These are phyloP conservation scores for Pseudogymnoascus sp. DNA, from an alignment of 2,329 filamentous ascomycete genomes.

Conservation along the genomic window DNA sequence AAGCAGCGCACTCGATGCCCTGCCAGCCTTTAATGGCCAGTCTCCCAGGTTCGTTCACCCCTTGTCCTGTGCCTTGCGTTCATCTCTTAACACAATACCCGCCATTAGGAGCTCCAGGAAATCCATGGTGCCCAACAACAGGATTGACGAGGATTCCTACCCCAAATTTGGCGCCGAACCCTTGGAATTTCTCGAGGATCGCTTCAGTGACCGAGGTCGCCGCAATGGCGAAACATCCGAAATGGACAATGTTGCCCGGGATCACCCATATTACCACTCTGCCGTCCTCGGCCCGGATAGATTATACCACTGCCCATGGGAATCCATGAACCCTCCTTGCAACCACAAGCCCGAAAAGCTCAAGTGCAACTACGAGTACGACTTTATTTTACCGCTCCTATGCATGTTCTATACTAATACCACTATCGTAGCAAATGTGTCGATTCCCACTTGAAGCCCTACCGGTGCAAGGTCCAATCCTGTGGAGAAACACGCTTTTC, in stretches of 20 bases:
- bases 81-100: constrained; percentile 23
- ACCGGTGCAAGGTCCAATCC: constrained; percentile 79
- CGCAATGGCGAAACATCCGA: constrained; percentile 26
- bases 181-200: constrained; percentile 25
- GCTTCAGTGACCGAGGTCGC: constrained; percentile 19
- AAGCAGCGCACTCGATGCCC: constrained; percentile 26
- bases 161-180: constrained; percentile 21
- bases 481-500: constrained; percentile 88
- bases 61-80: constrained; percentile 10
- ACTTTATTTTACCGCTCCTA: constrained; percentile 3
- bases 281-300: constrained; percentile 60
- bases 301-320: constrained; percentile 89
- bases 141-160: constrained; percentile 26
- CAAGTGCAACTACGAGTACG: constrained; percentile 99
- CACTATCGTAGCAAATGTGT: constrained; percentile 71
- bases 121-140: constrained; percentile 24
- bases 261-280: constrained; percentile 66
- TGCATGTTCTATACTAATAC: constrained; percentile 21
- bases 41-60: constrained; percentile 27
- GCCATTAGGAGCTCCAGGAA: constrained; percentile 24
- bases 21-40: constrained; percentile 22
- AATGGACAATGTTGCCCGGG: constrained; percentile 40
- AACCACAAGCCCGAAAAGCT: constrained; percentile 90
- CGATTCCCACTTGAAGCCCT: constrained; percentile 93
- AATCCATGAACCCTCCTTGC: constrained; percentile 63